Evolutionary conservation across 2,329 filamentous ascomycete species (phyloP).

Genomic region (Trichoderma atrobrunneum): DNA sequence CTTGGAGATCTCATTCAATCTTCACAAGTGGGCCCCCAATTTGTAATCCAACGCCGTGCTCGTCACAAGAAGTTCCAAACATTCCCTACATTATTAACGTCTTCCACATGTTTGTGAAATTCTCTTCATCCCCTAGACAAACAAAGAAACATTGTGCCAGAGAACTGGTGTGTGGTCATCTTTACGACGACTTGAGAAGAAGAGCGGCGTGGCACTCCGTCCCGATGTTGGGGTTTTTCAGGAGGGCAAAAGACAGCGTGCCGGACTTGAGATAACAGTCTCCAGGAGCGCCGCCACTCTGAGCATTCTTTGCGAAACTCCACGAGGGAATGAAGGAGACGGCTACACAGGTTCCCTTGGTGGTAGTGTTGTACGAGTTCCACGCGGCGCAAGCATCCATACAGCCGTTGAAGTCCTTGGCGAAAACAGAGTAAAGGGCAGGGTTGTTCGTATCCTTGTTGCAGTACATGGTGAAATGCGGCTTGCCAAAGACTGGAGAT

Average conservation of each 20-base stretch:
- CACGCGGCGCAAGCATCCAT: slow-evolving; percentile 10
- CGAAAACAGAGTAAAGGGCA: background rate
- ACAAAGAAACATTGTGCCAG: background rate
- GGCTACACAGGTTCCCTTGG: background rate
- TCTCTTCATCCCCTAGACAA: background rate
- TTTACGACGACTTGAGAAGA: background rate
- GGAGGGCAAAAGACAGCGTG: background rate
- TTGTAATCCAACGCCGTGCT: slow-evolving; percentile 5
- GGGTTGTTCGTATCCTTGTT: background rate
- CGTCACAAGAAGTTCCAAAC: background rate
- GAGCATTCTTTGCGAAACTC: background rate
- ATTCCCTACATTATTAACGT: background rate
- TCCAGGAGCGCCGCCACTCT: background rate
- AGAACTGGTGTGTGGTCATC: background rate
- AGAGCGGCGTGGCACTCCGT: background rate
- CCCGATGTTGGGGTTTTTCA: background rate
- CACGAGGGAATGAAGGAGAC: slow-evolving; percentile 7
- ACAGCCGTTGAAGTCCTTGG: slow-evolving; percentile 3
- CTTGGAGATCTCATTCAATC: background rate
- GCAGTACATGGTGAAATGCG: slow-evolving; percentile 12
- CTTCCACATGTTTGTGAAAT: background rate
- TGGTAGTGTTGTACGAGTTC: background rate
- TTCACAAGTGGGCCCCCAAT: slow-evolving; percentile 2
- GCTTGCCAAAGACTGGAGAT: background rate
- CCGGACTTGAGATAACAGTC: slow-evolving; percentile 14